phyloP scores from a whole-genome alignment of 192 early-diverging fungal genomes.

The Backusella psychrophila region DNA sequence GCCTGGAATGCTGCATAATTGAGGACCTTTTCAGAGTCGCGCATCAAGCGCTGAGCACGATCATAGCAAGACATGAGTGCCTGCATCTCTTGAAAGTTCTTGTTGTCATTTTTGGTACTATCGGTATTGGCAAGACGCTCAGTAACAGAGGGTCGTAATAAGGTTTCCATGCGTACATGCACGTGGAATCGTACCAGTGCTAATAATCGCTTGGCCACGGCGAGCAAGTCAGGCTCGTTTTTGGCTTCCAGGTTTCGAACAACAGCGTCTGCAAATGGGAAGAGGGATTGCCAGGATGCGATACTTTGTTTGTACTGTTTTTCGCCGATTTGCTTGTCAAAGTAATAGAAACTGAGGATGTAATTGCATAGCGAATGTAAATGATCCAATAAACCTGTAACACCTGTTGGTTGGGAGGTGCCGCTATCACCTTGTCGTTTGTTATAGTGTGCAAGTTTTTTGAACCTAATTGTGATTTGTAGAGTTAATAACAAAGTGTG shows the following conservation, averaged over 20 bases:
- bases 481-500: too few species aligned
- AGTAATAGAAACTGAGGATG: slow-evolving; percentile 16
- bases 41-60: slow-evolving; percentile 8
- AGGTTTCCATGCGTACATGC: not conserved
- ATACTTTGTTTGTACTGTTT: not conserved
- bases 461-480: slow-evolving; percentile 12
- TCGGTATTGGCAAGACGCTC: not conserved
- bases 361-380: slow-evolving; percentile 19
- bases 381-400: slow-evolving; percentile 7
- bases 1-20: not conserved
- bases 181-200: slow-evolving; percentile 22
- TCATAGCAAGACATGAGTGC: slow-evolving; percentile 1
- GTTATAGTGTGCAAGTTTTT: slow-evolving; percentile 9
- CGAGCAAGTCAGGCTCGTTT: slow-evolving; percentile 12
- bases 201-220: not conserved
- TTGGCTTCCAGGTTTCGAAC: slow-evolving; percentile 3
- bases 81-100: not conserved
- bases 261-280: slow-evolving; percentile 18
- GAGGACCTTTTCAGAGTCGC: slow-evolving; percentile 19
- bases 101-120: slow-evolving; percentile 1
- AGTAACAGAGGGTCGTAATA: not conserved
- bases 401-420: not conserved
- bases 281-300: slow-evolving; percentile 11
- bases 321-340: slow-evolving; percentile 1
- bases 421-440: slow-evolving; percentile 19